These are phyloP conservation scores for Trypanosomatidae sp. DNA, from an alignment of 208 protist species.

Conservation along the genomic window DNA sequence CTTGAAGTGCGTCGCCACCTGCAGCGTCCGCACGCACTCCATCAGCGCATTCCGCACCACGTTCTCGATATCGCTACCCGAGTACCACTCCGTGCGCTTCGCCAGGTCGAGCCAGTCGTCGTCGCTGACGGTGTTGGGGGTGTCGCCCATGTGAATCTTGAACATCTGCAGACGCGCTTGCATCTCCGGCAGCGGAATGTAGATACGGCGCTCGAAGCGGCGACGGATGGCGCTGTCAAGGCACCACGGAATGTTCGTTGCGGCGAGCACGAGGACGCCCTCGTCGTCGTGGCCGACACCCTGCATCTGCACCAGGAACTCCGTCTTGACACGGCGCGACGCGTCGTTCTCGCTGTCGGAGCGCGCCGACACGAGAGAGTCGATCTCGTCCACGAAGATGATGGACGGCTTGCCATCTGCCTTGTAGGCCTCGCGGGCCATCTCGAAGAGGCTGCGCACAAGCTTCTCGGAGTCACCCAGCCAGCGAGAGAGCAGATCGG, in stretches of 20 bases:
- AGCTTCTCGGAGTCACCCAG: slow-evolving; percentile 94
- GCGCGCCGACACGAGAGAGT: slow-evolving; percentile 89
- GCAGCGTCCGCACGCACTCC: slow-evolving; percentile 95
- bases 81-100: slow-evolving; percentile 91
- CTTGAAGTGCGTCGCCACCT: slow-evolving; percentile 98
- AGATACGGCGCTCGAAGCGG: slow-evolving; percentile 93
- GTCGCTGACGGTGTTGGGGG: slow-evolving; percentile 82
- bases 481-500: slow-evolving; percentile 92
- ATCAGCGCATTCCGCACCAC: slow-evolving; percentile 98
- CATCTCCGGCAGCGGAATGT: slow-evolving; percentile 92
- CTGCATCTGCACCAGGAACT: slow-evolving; percentile 99
- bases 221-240: slow-evolving; percentile 92
- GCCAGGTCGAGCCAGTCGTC: slow-evolving; percentile 93
- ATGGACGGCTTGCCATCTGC: slow-evolving; percentile 83
- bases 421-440: slow-evolving; percentile 84
- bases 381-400: slow-evolving; percentile 96
- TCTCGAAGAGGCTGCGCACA: slow-evolving; percentile 92
- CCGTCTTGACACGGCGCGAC: slow-evolving; percentile 98
- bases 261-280: slow-evolving; percentile 90
- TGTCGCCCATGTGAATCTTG: slow-evolving; percentile 96
- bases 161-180: slow-evolving; percentile 91
- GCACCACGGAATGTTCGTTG: slow-evolving; percentile 91
- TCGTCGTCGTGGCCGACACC: slow-evolving; percentile 87
- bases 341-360: slow-evolving; percentile 90
- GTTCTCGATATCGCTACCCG: slow-evolving; percentile 97